Evolutionary conservation across 2,329 filamentous ascomycete genomes (phyloP).

Genomic region (Fusarium tuaranense): DNA sequence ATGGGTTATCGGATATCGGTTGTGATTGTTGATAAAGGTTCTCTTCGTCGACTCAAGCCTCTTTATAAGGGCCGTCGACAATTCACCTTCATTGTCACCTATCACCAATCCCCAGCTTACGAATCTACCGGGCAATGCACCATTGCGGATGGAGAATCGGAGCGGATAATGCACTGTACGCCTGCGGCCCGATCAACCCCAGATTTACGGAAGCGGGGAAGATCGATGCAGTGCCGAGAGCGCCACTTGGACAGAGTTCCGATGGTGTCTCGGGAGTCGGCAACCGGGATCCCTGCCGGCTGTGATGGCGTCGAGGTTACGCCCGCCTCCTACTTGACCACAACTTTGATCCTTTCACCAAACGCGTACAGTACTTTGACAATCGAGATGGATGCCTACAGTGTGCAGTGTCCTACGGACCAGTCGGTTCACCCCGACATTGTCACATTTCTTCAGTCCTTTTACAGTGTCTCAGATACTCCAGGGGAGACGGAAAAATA

Average conservation of each 20-base stretch:
- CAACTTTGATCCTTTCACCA: background rate
- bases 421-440: conserved; percentile 25
- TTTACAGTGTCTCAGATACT: conserved; percentile 30
- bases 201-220: conserved; percentile 18
- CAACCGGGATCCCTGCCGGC: conserved; percentile 16
- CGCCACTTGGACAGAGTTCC: conserved; percentile 1
- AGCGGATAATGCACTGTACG: conserved; percentile 24
- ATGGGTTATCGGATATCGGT: too few relatives aligned
- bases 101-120: too few relatives aligned
- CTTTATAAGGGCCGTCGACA: too few relatives aligned
- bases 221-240: conserved; percentile 1
- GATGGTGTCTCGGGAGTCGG: conserved; percentile 31
- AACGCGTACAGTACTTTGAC: background rate
- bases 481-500: conserved; percentile 31
- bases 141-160: background rate
- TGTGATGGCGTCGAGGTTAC: too few relatives aligned
- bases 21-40: too few relatives aligned
- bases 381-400: conserved; percentile 28
- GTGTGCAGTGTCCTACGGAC: conserved; percentile 25
- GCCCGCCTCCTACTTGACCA: background rate
- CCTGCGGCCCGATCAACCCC: conserved; percentile 18
- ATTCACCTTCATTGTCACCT: too few relatives aligned
- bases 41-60: too few relatives aligned
- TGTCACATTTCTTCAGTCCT: conserved; percentile 23
- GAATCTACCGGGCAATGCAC: conserved; percentile 19